Evolutionary conservation across 2,329 filamentous ascomycete species (phyloP).

Genomic region (Alternaria angustiovoidea): DNA sequence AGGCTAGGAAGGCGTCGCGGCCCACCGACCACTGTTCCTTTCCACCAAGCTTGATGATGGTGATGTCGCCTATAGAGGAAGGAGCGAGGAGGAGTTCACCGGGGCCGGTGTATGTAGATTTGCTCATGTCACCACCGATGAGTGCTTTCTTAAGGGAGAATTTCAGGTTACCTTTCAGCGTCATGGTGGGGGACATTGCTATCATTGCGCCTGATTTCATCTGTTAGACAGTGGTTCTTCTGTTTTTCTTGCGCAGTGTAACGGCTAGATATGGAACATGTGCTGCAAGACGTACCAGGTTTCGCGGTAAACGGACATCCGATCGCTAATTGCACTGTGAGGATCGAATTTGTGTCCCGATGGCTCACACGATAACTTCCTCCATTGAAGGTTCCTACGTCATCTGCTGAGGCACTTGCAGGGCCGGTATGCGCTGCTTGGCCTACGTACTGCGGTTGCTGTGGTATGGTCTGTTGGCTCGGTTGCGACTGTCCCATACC

Average conservation of each 20-base stretch:
- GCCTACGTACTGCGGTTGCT: conserved; percentile 41
- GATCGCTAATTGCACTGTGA: conserved; percentile 89
- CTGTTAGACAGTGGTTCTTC: background rate
- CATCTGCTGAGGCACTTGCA: conserved; percentile 67
- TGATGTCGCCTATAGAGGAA: conserved; percentile 81
- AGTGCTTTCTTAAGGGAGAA: conserved; percentile 94
- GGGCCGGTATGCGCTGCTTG: conserved; percentile 35
- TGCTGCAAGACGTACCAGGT: conserved; percentile 65
- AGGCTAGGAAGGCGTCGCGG: conserved; percentile 84
- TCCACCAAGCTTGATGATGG: conserved; percentile 76
- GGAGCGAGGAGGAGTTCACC: conserved; percentile 90
- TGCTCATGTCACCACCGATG: conserved; percentile 78
- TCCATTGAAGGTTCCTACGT: conserved; percentile 96
- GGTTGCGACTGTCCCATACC: conserved; percentile 40
- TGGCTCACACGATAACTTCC: conserved; percentile 94
- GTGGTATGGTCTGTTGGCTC: conserved; percentile 39
- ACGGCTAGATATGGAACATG: background rate
- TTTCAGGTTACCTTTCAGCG: conserved; percentile 80
- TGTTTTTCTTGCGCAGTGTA: background rate
- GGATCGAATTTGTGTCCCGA: conserved; percentile 85
- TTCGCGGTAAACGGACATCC: conserved; percentile 84
- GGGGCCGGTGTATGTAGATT: conserved; percentile 84
- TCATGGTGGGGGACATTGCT: conserved; percentile 89
- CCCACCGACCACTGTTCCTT: conserved; percentile 83
- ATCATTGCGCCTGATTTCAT: conserved; percentile 77